Evolutionary conservation across 352 stramenopile species (phyloP).

Genomic region (Phytopythium ostracodes): DNA sequence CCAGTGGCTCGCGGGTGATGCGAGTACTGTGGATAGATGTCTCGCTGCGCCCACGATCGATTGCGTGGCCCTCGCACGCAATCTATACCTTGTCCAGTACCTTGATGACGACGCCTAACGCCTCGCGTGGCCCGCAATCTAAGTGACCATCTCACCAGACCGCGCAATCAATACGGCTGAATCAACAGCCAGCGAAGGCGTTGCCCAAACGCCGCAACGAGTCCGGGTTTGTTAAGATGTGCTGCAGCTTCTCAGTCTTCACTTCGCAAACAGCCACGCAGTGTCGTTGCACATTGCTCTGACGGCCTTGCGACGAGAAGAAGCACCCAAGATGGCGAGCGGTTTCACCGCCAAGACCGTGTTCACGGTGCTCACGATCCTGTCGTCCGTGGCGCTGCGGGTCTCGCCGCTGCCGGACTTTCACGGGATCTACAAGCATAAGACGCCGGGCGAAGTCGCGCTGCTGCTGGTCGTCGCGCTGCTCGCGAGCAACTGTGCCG

Average conservation of each 20-base stretch:
- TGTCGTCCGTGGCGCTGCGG: slow-evolving; percentile 12
- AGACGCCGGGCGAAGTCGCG: slow-evolving; percentile 15
- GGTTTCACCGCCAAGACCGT: background rate
- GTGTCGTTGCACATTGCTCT: too few relatives aligned
- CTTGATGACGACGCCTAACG: background rate
- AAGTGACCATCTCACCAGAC: background rate
- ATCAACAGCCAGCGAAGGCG: too few relatives aligned
- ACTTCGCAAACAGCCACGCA: background rate
- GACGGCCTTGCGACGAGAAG: too few relatives aligned
- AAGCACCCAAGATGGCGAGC: background rate
- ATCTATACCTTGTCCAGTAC: too few relatives aligned
- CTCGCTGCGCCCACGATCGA: too few relatives aligned
- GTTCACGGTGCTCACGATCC: slow-evolving; percentile 5
- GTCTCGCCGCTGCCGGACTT: slow-evolving; percentile 10
- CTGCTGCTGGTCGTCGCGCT: slow-evolving; percentile 20
- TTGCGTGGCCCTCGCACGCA: too few relatives aligned
- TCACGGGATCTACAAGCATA: slow-evolving; percentile 13
- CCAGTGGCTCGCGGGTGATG: too few relatives aligned
- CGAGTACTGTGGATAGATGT: too few relatives aligned
- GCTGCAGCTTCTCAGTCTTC: background rate
- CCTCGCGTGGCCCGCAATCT: background rate
- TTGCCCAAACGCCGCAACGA: too few relatives aligned
- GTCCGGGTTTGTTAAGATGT: background rate
- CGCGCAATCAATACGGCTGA: background rate
- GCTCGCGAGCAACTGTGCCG: slow-evolving; percentile 3